These are phyloP conservation scores for Soucietia sequanensis DNA, from an alignment of 805 yeast genomes.

Conservation along the genomic window DNA sequence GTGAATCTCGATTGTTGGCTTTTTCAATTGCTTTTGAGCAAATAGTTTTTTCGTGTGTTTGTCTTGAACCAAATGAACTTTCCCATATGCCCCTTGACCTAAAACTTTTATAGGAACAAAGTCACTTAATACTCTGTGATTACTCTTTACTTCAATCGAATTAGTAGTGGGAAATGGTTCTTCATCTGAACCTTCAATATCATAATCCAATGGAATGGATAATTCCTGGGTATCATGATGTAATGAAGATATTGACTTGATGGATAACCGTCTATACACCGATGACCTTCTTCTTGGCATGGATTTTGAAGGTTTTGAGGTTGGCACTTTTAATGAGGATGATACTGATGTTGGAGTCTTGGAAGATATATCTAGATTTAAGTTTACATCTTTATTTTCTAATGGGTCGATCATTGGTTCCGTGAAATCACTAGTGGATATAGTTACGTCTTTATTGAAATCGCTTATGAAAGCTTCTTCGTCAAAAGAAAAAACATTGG, in stretches of 20 bases:
- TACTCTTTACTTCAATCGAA: not conserved
- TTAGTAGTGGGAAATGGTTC: not conserved
- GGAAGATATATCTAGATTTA: not conserved
- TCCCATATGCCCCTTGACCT: slow-evolving; percentile 89
- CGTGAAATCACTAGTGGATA: too few relatives aligned
- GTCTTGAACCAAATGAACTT: slow-evolving; percentile 76
- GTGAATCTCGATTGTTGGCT: slow-evolving; percentile 70
- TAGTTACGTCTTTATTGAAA: not conserved
- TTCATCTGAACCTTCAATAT: slow-evolving; percentile 3
- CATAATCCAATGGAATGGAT: slow-evolving; percentile 10
- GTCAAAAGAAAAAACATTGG: slow-evolving; percentile 12
- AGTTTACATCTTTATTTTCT: slow-evolving; percentile 2
- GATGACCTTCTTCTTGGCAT: slow-evolving; percentile 12
- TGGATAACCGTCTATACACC: slow-evolving; percentile 13
- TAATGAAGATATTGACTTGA: slow-evolving; percentile 6
- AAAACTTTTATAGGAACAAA: slow-evolving; percentile 74
- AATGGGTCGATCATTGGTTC: slow-evolving; percentile 1
- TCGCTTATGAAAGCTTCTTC: slow-evolving; percentile 11
- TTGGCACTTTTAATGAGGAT: not conserved
- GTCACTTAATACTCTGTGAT: slow-evolving; percentile 35
- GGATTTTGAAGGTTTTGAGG: not conserved
- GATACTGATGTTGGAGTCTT: not conserved
- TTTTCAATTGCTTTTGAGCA: slow-evolving; percentile 84
- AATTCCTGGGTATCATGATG: slow-evolving; percentile 8
- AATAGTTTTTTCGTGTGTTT: slow-evolving; percentile 58